Evolutionary conservation across 495 filamentous ascomycete species (phyloP), one percentile per base, ranked within the genome.

Genomic region (Polyplosphaeria fusca): DNA sequence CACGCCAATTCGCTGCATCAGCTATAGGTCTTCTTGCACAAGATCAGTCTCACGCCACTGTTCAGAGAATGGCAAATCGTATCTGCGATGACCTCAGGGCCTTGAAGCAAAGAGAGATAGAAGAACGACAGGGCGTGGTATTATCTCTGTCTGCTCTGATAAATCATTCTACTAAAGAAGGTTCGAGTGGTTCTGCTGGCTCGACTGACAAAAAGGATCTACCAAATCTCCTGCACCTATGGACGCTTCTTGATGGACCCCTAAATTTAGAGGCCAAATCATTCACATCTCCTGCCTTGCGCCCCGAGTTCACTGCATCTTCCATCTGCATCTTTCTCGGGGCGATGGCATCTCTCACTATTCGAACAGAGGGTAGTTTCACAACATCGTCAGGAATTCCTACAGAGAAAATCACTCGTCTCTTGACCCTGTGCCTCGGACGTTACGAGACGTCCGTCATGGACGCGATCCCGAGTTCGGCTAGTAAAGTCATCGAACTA

Each of bases 1-100:
- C 88, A 16, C 78, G 93, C 52, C 79, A 87, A 64, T 75, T 81
- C 38, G 86, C 90, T 28, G 90, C 88, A 0, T 67, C 65, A 5
- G 82, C 86, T 0, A 81, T 92, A 52, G 88, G 88, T 5, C 64
- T 58, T 3, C 64, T 93, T 23, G 79, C 79, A 20, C 63, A n/a
- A n/a, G 11, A 44, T 16, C 35, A 63, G 27, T 23, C n/a, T 14
- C 13, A 16, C 5, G 19, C 12, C 5, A 27, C 35, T 20, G 26
- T 52, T 23, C 26, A 23, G 4, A n/a, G 13, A 18, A 64, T 69
- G 52, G 26, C 66, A 12, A 49, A 64, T 16, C 40, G 44, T n/a
- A 46, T 73, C 14, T 51, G 39, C 13, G 19, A 20, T 23, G 19
- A 46, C 3, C 51, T 73, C 4, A 28, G 28, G 14, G 32, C 18